Evolutionary conservation across 75 land plant genomes (phyloP).

Genomic region (Pinus taeda): DNA sequence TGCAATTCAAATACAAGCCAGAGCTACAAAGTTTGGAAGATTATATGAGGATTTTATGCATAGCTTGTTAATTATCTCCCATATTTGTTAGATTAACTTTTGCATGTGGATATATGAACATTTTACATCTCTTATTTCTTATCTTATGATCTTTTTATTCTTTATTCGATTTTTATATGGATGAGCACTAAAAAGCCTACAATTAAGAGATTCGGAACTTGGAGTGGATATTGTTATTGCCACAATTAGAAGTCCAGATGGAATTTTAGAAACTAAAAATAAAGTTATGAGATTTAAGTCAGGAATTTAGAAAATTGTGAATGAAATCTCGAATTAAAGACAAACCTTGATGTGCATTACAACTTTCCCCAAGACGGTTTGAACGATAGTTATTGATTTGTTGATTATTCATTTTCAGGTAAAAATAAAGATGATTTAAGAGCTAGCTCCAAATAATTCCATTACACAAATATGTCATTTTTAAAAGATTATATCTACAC

Average conservation of each 20-base stretch:
- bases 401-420: slow-evolving; percentile 61
- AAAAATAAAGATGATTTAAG: slow-evolving; percentile 59
- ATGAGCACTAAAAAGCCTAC: slow-evolving; percentile 84
- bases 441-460: slow-evolving; percentile 67
- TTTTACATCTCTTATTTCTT: neutral
- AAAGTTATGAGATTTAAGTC: slow-evolving; percentile 87
- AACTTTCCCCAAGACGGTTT: slow-evolving; percentile 68
- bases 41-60: slow-evolving; percentile 14
- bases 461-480: slow-evolving; percentile 52
- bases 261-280: slow-evolving; percentile 58
- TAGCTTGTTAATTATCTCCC: neutral
- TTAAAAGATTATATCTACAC: neutral
- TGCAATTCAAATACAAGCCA: slow-evolving; percentile 12
- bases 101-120: neutral
- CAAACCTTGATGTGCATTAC: slow-evolving; percentile 82
- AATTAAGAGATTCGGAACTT: slow-evolving; percentile 59
- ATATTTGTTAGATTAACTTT: neutral
- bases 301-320: slow-evolving; percentile 76
- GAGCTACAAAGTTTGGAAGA: slow-evolving; percentile 16
- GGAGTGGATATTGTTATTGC: slow-evolving; percentile 76
- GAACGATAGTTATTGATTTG: slow-evolving; percentile 62
- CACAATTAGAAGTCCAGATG: slow-evolving; percentile 70
- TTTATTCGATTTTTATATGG: slow-evolving; percentile 69
- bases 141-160: neutral
- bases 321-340: slow-evolving; percentile 44